Conservation (phyloP, 2,329 filamentous ascomycete genomes). For the Colletotrichum godetiae region DNA sequence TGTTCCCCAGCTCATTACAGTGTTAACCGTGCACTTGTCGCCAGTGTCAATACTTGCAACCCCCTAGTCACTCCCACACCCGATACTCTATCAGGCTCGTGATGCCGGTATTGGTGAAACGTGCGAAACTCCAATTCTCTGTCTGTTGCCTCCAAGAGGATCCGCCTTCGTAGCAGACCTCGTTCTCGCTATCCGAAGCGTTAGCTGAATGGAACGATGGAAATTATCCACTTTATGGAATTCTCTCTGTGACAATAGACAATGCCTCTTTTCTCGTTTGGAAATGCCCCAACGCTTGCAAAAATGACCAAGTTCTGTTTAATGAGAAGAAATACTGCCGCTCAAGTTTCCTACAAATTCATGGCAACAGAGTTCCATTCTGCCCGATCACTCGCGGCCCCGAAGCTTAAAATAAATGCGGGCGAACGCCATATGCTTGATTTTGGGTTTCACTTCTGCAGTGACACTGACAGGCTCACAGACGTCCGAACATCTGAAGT, state of each 20-base stretch:
- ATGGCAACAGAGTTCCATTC: neutral
- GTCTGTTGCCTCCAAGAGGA: neutral
- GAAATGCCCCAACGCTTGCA: neutral
- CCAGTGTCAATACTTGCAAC: neutral
- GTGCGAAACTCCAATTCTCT: conserved; percentile 25
- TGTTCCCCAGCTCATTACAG: neutral
- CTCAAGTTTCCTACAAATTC: no score
- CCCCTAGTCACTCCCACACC: neutral
- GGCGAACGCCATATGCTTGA: neutral
- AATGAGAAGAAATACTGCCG: no score
- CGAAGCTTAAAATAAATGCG: neutral
- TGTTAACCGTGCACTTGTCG: neutral
- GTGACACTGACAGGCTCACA: conserved; percentile 10
- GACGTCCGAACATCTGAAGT: conserved; percentile 17
- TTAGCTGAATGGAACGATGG: neutral
- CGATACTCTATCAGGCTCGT: neutral
- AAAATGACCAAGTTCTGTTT: no score
- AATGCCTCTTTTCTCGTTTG: no score
- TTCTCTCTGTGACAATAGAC: neutral
- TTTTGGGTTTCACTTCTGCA: neutral
- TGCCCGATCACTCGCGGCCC: neutral
- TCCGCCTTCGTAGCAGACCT: neutral
- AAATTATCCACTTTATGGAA: neutral
- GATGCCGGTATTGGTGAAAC: conserved; percentile 25
- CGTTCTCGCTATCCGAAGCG: neutral